These are phyloP conservation scores for Hypholoma fasciculare DNA, from an alignment of 768 basidiomycete genomes.

Conservation along the genomic window DNA sequence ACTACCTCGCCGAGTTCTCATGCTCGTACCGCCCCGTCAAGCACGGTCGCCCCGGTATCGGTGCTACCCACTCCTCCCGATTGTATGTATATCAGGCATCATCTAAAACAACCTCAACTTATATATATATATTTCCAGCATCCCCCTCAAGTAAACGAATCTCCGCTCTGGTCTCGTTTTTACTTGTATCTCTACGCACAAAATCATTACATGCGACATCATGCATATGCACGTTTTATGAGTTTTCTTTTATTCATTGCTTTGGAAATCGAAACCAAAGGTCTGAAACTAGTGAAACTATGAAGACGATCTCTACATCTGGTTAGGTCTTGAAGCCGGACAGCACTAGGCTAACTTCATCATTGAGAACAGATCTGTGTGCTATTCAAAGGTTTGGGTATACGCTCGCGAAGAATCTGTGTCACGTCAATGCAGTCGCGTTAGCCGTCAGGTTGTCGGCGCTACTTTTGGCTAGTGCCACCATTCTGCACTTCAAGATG, in stretches of 20 bases:
- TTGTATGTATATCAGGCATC: conserved; percentile 50
- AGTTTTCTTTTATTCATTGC: conserved; percentile 16
- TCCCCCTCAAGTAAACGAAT: conserved; percentile 89
- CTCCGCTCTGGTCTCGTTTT: conserved; percentile 13
- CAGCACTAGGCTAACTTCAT: too few relatives aligned
- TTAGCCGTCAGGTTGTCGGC: too few relatives aligned
- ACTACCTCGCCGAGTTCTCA: conserved; percentile 98
- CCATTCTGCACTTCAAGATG: too few relatives aligned
- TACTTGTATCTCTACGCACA: conserved; percentile 20
- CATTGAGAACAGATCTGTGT: too few relatives aligned
- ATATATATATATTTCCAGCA: conserved; percentile 45
- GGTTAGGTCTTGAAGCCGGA: not conserved
- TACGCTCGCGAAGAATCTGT: too few relatives aligned
- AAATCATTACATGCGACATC: conserved; percentile 25
- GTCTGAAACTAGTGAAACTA: not conserved
- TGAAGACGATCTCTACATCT: not conserved
- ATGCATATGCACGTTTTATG: conserved; percentile 23
- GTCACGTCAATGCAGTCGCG: too few relatives aligned
- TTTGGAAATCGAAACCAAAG: not conserved
- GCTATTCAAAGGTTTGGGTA: too few relatives aligned
- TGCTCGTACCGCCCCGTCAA: conserved; percentile 98
- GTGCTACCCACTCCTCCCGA: conserved; percentile 89
- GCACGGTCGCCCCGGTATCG: conserved; percentile 99
- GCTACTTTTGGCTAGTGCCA: too few relatives aligned
- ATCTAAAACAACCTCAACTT: conserved; percentile 9